Percentiles rank a stretch among this genome's conserved stretches.
Evolutionary conservation across 208 protist species (phyloP).

Genomic region (Trypanosomatidae sp.): DNA sequence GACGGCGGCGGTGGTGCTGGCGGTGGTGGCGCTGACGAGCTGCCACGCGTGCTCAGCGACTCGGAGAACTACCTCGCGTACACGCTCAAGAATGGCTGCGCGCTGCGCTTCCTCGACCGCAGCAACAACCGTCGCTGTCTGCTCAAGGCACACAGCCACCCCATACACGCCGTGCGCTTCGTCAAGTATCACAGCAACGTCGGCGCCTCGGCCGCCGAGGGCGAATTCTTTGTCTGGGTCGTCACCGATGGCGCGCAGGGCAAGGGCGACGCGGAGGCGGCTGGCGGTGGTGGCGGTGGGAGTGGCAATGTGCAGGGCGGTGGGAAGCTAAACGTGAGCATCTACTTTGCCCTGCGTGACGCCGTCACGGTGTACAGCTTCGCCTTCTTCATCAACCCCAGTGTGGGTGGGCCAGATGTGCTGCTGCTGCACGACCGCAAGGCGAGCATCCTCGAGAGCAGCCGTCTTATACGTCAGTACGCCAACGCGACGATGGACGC

Average conservation of each 20-base stretch:
- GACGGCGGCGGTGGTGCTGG: background rate
- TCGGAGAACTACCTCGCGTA: constrained; percentile 67
- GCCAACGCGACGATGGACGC: constrained; percentile 20
- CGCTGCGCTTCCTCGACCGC: constrained; percentile 51
- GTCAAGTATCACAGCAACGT: constrained; percentile 87
- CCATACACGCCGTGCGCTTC: constrained; percentile 54
- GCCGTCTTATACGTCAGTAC: constrained; percentile 52
- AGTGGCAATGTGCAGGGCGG: constrained; percentile 1
- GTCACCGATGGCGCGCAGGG: constrained; percentile 26
- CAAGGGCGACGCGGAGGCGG: background rate
- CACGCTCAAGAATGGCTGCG: constrained; percentile 55
- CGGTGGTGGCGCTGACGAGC: constrained; percentile 4
- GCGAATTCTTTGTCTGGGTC: constrained; percentile 74
- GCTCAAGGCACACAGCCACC: constrained; percentile 31
- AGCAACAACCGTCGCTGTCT: constrained; percentile 37
- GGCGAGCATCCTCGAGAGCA: constrained; percentile 59
- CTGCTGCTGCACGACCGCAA: constrained; percentile 61
- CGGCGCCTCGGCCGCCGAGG: constrained; percentile 36
- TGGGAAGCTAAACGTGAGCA: constrained; percentile 29
- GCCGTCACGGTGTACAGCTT: constrained; percentile 51
- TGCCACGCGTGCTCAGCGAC: constrained; percentile 56
- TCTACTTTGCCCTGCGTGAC: constrained; percentile 68
- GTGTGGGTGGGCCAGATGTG: constrained; percentile 39
- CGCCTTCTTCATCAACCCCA: constrained; percentile 74
- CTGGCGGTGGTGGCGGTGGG: constrained; percentile 4